Evolutionary conservation across 1,139 yeast species (phyloP).

Genomic region (Magnusiomyces ingens): DNA sequence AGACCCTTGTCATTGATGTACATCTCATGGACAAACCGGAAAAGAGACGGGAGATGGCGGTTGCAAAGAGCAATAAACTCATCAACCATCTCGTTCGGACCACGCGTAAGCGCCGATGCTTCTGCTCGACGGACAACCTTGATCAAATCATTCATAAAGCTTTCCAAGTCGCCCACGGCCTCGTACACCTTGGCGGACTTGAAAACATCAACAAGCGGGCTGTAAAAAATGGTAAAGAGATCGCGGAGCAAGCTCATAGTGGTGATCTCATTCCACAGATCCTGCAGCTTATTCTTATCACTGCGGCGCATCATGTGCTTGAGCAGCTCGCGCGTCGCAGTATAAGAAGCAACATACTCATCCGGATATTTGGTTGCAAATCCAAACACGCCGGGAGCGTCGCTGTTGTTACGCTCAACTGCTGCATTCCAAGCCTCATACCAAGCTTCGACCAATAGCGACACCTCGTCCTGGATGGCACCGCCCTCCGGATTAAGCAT

Average conservation of each 20-base stretch:
- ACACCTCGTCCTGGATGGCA: conserved; percentile 5
- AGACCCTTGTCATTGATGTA: conserved; percentile 69
- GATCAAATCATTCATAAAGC: conserved; percentile 67
- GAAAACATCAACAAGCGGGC: conserved; percentile 73
- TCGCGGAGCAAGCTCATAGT: conserved; percentile 65
- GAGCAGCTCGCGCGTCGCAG: conserved; percentile 54
- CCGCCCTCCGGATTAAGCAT: conserved; percentile 6
- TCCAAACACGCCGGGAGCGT: conserved; percentile 13
- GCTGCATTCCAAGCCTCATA: conserved; percentile 38
- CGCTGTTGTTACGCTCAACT: conserved; percentile 17
- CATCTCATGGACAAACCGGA: conserved; percentile 68
- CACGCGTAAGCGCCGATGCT: conserved; percentile 42
- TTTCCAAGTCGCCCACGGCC: conserved; percentile 66
- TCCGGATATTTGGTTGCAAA: conserved; percentile 12
- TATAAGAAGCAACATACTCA: conserved; percentile 34
- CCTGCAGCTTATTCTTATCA: conserved; percentile 68
- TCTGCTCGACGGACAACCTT: conserved; percentile 45
- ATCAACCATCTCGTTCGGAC: conserved; percentile 53
- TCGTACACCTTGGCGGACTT: conserved; percentile 69
- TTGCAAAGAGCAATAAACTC: conserved; percentile 57
- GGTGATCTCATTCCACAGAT: conserved; percentile 80
- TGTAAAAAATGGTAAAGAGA: conserved; percentile 69
- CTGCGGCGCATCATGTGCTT: conserved; percentile 58
- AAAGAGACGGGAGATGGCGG: conserved; percentile 63
- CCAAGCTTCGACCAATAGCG: conserved; percentile 25